These are phyloP conservation scores for Fraxinus sp. DNA, from an alignment of 305 asterid genomes.

Conservation along the genomic window DNA sequence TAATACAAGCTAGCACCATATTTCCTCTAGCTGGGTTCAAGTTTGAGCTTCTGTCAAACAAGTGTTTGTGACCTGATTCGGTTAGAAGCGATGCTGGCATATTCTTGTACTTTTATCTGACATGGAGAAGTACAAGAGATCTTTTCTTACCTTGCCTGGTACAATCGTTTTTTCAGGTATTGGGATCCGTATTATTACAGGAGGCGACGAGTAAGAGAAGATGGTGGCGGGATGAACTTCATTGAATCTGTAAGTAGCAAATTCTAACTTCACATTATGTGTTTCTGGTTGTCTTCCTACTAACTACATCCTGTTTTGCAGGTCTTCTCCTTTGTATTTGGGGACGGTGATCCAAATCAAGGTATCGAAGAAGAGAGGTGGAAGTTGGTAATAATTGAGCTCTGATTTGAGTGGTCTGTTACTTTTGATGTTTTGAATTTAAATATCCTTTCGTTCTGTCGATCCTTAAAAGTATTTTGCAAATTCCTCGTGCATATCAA, in stretches of 20 bases:
- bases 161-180: slow-evolving; percentile 55
- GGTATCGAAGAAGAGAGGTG: slow-evolving; percentile 99
- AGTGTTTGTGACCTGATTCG: slow-evolving; percentile 19
- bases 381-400: slow-evolving; percentile 99
- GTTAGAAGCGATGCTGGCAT: slow-evolving; percentile 5
- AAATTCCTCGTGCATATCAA: slow-evolving; percentile 3
- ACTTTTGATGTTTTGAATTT: slow-evolving; percentile 39
- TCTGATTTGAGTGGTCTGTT: slow-evolving; percentile 85
- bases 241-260: slow-evolving; percentile 77
- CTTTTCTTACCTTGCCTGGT: slow-evolving; percentile 19
- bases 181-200: slow-evolving; percentile 97
- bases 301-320: slow-evolving; percentile 35
- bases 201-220: slow-evolving; percentile 58
- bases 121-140: slow-evolving; percentile 8
- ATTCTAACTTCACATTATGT: slow-evolving; percentile 8
- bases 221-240: slow-evolving; percentile 75
- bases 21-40: background rate
- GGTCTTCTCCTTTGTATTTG: slow-evolving; percentile 96
- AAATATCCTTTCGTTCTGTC: slow-evolving; percentile 10
- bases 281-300: slow-evolving; percentile 17
- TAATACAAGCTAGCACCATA: slow-evolving; percentile 1
- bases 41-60: slow-evolving; percentile 7
- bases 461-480: slow-evolving; percentile 6
- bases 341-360: slow-evolving; percentile 99
- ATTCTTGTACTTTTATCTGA: slow-evolving; percentile 14